Base-by-base conservation (phyloP, 805 yeast species). In the Starmerella geochares region DNA sequence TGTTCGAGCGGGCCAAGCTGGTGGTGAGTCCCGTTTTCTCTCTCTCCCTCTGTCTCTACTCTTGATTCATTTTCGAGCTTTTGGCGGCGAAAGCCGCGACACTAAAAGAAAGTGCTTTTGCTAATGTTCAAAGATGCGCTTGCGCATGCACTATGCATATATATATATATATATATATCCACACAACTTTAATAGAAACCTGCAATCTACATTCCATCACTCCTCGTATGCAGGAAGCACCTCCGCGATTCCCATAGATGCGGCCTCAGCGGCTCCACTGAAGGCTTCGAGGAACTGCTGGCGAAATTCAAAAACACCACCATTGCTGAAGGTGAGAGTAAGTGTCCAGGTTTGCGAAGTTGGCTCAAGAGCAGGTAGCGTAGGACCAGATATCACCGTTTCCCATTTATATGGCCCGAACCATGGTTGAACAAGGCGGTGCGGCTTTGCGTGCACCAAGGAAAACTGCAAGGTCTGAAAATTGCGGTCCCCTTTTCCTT, bases 351-450 rank as follows among this genome's bases (percentile, higher is more conserved):
- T 47, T 13, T 44, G 50, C 9, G 29, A 32, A n/a, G 9, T 28
- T 3, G 53, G 57, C 40, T 48, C 51, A 2, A 49, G 24, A 11
- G 9, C 37, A 2, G 24, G 13, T 0, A 20, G 25, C n/a, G n/a
- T 25, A 4, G 48, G 37, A 21, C 49, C 40, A 5, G 47, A 24
- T 11, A 64, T 45, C 3, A 39, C 24, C 17, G 60, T 59, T 37
- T 55, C 56, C 66, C 66, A 63, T 20, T 54, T 52, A 46, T 66
- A 61, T 17, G 70, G 68, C 3, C 70, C 70, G 23, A 66, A 56
- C 67, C 67, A 66, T 7, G 70, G 70, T 58, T 63, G 65, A 9
- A 56, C 52, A 16, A 65, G 50, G 38, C 52, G 45, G 45, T 52
- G 55, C 4, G 57, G 57, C 46, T 24, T 33, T 3, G 52, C 47